Conservation (phyloP, 2,329 filamentous ascomycete species). For the Stachybotrys echinatus region DNA sequence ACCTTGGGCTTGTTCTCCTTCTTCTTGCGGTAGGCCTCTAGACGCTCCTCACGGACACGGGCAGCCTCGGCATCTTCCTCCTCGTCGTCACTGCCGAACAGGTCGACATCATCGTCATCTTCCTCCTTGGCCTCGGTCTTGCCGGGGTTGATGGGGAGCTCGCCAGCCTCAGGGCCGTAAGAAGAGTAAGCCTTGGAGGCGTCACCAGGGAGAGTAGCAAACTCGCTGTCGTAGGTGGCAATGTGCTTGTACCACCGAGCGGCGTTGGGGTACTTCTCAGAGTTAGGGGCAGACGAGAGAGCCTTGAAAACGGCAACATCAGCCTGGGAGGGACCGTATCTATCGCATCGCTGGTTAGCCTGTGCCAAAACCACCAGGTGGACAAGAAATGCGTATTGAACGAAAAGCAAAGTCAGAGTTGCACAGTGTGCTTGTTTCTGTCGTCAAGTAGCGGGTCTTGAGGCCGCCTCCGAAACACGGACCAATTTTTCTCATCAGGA, state of each 20-base stretch:
- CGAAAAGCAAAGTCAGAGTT: constrained; percentile 56
- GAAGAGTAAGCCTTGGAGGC: constrained; percentile 80
- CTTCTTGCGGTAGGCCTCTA: constrained; percentile 94
- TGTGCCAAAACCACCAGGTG: constrained; percentile 1
- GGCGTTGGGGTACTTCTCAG: constrained; percentile 86
- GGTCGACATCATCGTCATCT: constrained; percentile 66
- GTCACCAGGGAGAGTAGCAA: constrained; percentile 85
- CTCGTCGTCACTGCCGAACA: constrained; percentile 91
- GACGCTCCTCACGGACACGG: constrained; percentile 78
- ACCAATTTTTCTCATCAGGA: constrained; percentile 81
- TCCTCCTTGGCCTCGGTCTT: constrained; percentile 50
- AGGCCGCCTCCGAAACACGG: constrained; percentile 91
- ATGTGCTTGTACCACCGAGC: constrained; percentile 99
- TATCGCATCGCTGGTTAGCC: constrained; percentile 22
- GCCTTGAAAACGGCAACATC: constrained; percentile 96
- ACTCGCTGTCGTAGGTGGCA: constrained; percentile 86
- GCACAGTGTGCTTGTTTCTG: constrained; percentile 64
- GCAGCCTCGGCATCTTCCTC: constrained; percentile 88
- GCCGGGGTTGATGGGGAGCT: constrained; percentile 78
- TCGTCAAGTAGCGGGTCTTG: constrained; percentile 87
- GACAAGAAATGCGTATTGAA: neutral
- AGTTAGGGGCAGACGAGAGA: constrained; percentile 67
- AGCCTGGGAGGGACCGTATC: constrained; percentile 74
- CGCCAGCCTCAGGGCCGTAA: constrained; percentile 81
- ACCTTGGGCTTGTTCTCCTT: constrained; percentile 91